Conservation (phyloP, 1,284 basidiomycete species). For the Kalmanozyma brasiliensis region DNA sequence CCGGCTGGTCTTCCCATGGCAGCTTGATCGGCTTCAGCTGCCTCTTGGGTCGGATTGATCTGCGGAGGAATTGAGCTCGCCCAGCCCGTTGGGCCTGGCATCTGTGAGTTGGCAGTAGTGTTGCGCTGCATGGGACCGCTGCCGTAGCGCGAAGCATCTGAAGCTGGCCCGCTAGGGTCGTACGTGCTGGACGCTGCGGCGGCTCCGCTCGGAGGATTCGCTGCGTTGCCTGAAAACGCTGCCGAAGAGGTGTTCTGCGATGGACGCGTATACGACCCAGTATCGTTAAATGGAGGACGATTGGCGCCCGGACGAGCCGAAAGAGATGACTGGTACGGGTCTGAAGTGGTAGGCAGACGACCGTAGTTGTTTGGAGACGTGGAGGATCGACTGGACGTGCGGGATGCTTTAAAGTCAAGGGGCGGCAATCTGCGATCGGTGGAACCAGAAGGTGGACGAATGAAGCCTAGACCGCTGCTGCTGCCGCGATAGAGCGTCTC, state of each 20-base stretch:
- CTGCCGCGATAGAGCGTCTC: slow-evolving; percentile 43
- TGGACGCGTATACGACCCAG: slow-evolving; percentile 11
- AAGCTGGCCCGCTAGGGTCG: not conserved
- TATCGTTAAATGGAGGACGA: slow-evolving; percentile 4
- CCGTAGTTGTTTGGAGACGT: slow-evolving; percentile 32
- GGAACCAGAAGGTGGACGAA: slow-evolving; percentile 24
- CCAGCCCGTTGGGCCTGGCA: not conserved
- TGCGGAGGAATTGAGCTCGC: not conserved
- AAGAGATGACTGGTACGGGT: slow-evolving; percentile 18
- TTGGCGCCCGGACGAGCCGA: slow-evolving; percentile 11
- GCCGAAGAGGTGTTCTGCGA: not conserved
- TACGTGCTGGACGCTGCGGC: not conserved
- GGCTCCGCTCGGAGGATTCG: not conserved
- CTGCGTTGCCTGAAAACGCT: not conserved
- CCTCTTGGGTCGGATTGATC: not conserved
- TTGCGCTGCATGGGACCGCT: slow-evolving; percentile 2
- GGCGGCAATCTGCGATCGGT: slow-evolving; percentile 32
- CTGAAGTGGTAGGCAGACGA: slow-evolving; percentile 20
- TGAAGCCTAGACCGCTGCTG: slow-evolving; percentile 40
- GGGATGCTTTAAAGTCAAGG: slow-evolving; percentile 21
- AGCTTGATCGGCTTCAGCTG: not conserved
- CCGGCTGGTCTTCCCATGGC: slow-evolving; percentile 4
- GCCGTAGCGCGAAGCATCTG: slow-evolving; percentile 11
- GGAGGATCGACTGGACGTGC: slow-evolving; percentile 18
- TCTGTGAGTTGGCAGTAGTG: not conserved